Percentiles rank a stretch among this genome's conserved stretches.
These are phyloP conservation scores for Parachaetomium inaequale DNA, from an alignment of 495 filamentous ascomycete species.

Conservation along the genomic window DNA sequence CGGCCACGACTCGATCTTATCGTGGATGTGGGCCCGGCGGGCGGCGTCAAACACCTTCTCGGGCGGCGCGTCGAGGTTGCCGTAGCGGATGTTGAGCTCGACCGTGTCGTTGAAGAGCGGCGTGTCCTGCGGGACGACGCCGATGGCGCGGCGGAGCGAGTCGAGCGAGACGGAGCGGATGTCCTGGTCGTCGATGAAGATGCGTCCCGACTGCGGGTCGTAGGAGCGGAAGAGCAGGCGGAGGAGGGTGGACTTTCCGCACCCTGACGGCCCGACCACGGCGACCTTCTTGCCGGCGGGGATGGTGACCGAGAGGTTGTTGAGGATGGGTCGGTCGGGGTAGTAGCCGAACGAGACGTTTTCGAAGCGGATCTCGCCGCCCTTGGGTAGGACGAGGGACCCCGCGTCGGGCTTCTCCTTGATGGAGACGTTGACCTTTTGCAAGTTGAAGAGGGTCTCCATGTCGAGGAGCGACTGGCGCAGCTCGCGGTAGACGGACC, in stretches of 20 bases:
- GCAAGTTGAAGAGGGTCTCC: constrained; percentile 98
- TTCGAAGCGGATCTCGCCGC: constrained; percentile 88
- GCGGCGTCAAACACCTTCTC: constrained; percentile 74
- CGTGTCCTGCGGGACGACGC: constrained; percentile 96
- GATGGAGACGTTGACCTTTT: constrained; percentile 91
- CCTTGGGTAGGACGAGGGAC: constrained; percentile 63
- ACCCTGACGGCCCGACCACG: constrained; percentile 91
- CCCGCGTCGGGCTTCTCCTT: constrained; percentile 71
- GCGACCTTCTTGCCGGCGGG: constrained; percentile 95
- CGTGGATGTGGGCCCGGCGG: constrained; percentile 75
- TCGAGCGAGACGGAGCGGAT: constrained; percentile 77
- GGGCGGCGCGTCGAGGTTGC: constrained; percentile 71
- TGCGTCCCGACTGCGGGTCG: constrained; percentile 81
- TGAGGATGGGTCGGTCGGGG: constrained; percentile 80
- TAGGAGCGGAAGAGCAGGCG: constrained; percentile 92
- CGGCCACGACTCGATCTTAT: constrained; percentile 71
- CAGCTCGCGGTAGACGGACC: constrained; percentile 92
- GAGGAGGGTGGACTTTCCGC: constrained; percentile 92
- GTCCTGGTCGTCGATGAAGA: constrained; percentile 91
- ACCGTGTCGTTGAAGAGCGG: constrained; percentile 95
- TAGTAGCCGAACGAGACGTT: constrained; percentile 95
- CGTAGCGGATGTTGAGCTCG: constrained; percentile 92
- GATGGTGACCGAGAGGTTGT: constrained; percentile 79
- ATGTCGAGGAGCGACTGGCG: constrained; percentile 93
- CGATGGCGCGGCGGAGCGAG: constrained; percentile 79